These are phyloP conservation scores for Tolypocladium nubicola DNA, from an alignment of 2,329 filamentous ascomycete species.

Conservation along the genomic window DNA sequence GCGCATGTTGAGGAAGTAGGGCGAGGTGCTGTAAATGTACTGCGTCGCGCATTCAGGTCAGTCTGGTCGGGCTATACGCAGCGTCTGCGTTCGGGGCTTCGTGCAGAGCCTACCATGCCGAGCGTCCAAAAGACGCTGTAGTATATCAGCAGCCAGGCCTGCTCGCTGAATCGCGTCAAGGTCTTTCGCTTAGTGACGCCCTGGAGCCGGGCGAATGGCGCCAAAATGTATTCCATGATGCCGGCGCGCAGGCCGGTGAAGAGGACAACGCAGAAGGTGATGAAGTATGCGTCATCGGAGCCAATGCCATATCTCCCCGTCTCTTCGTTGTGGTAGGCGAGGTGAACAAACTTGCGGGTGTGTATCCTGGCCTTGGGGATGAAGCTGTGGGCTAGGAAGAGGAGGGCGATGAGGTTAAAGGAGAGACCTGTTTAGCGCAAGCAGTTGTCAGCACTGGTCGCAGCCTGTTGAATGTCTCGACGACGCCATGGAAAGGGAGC, in stretches of 20 bases:
- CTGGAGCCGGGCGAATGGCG: conserved; percentile 60
- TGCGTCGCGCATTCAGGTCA: conserved; percentile 21
- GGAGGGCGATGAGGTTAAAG: conserved; percentile 72
- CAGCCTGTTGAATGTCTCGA: neutral
- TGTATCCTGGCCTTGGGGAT: conserved; percentile 70
- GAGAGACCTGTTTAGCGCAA: conserved; percentile 50
- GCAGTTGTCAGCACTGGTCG: neutral
- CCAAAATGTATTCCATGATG: conserved; percentile 77
- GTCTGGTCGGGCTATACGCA: conserved; percentile 5
- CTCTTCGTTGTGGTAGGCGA: conserved; percentile 68
- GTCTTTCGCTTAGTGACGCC: conserved; percentile 71
- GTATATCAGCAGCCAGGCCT: conserved; percentile 84
- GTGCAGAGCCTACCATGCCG: conserved; percentile 55
- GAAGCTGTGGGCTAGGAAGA: conserved; percentile 70
- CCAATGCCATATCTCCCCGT: conserved; percentile 66
- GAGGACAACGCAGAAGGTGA: conserved; percentile 68
- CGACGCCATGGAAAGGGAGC: neutral
- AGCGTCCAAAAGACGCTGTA: conserved; percentile 72
- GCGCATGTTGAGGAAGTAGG: conserved; percentile 66
- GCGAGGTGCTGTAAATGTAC: conserved; percentile 71
- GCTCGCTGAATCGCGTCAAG: conserved; percentile 78
- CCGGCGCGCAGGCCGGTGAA: conserved; percentile 81
- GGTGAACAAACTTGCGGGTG: conserved; percentile 78
- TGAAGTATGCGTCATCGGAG: conserved; percentile 67
- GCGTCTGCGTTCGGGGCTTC: neutral